Base-by-base conservation (phyloP, 2,329 filamentous ascomycete species). In the Arthrobotrys entomopaga region DNA sequence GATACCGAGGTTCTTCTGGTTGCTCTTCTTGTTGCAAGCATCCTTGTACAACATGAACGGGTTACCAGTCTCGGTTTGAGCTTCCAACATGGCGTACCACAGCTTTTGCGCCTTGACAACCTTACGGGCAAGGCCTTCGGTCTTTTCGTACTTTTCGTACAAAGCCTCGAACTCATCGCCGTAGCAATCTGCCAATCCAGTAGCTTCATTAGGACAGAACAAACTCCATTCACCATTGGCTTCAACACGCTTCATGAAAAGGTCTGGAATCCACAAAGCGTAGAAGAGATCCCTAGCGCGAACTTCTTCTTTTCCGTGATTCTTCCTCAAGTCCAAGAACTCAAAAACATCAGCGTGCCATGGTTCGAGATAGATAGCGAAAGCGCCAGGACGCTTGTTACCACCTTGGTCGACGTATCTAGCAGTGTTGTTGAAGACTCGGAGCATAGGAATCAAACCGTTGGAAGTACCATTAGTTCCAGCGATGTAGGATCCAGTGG, bases 31-130 rank as follows among this genome's bases (percentile, higher is more conserved):
- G 88, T 99, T 99, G 88, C 91, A 94, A 80, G 90, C 87, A 84
- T 99, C 95, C 87, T 99, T 99, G 89, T 99, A 99, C 74, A 98
- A 89, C 92, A 99, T 99, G 85, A 97, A 99, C 56, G 95, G 95
- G 84, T 96, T 98, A 79, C 95, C 95, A 52, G 95, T 99, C 88
- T 99, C 95, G 38, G 94, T 98, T 85, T 99, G 95, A 57, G 95
- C 92, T 84, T 99, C 95, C 54, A 99, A 88, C 77, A 99, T 97
- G 78, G 94, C 93, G 82, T 98, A 98, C 95, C 95, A 99, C 70
- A 99, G 90, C 87, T 99, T 99, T 86, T 99, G 95, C 22, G 95
- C 95, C 83, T 96, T 95, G 81, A 99, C 85, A 19, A 91, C 97
- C 85, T 91, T 90, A 77, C 93, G 92, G 77, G 95, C 94, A 79